phyloP scores from a whole-genome alignment of 2,329 filamentous ascomycete species.

The Penicillium nordicum region DNA sequence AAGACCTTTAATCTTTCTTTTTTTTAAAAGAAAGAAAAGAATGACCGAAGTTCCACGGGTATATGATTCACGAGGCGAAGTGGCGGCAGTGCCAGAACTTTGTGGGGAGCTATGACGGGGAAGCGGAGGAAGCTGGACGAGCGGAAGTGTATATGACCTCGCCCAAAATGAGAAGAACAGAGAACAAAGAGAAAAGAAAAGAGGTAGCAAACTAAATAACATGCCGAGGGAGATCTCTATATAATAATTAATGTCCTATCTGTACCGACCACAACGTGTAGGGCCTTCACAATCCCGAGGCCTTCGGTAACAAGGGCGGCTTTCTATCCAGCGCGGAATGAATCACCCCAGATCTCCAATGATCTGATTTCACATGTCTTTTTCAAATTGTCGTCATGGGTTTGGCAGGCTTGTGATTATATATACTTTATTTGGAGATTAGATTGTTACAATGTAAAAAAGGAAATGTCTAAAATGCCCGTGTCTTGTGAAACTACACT shows the following conservation, averaged over 20 bases:
- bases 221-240: constrained; percentile 14
- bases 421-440: neutral
- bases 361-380: constrained; percentile 24
- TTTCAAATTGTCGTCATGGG: constrained; percentile 19
- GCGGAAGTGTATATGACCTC: constrained; percentile 29
- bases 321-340: constrained; percentile 6
- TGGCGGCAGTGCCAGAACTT: constrained; percentile 24
- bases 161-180: neutral
- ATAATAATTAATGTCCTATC: neutral
- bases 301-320: constrained; percentile 28
- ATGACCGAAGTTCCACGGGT: constrained; percentile 7
- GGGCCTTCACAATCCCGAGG: constrained; percentile 22
- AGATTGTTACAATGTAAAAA: neutral
- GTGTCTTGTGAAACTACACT: neutral
- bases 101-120: constrained; percentile 35
- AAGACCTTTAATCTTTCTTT: neutral
- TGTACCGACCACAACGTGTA: constrained; percentile 5
- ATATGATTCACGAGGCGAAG: constrained; percentile 21
- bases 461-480: neutral
- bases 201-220: neutral
- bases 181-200: constrained; percentile 2
- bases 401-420: constrained; percentile 11
- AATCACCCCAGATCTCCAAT: constrained; percentile 17
- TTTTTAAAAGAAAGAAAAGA: neutral
- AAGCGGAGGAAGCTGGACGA: constrained; percentile 40